Evolutionary conservation across 108 stramenopile species (phyloP).

Genomic region (Pseudonitzschia pungens): DNA sequence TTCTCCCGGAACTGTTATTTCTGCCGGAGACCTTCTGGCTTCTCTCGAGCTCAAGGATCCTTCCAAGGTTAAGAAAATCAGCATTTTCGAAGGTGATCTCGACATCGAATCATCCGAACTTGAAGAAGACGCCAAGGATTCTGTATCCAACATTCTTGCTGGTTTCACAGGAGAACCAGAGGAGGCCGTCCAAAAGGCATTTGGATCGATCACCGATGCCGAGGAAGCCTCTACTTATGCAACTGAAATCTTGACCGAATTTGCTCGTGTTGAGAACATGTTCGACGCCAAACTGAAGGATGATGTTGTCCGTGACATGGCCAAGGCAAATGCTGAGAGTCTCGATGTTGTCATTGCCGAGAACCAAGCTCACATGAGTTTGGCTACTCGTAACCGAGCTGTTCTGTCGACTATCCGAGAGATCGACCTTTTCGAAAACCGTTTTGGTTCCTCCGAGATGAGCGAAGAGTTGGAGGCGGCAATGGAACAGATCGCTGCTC

Average conservation of each 20-base stretch:
- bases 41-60: slow-evolving; percentile 92
- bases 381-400: slow-evolving; percentile 49
- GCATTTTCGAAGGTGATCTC: slow-evolving; percentile 73
- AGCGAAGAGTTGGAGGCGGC: slow-evolving; percentile 57
- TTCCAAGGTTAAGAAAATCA: slow-evolving; percentile 94
- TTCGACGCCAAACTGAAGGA: slow-evolving; percentile 83
- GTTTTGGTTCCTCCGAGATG: slow-evolving; percentile 57
- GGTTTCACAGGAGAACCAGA: slow-evolving; percentile 73
- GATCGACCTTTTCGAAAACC: slow-evolving; percentile 69
- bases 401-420: slow-evolving; percentile 78
- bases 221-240: slow-evolving; percentile 62
- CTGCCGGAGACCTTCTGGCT: slow-evolving; percentile 95
- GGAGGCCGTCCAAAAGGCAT: slow-evolving; percentile 45
- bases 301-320: slow-evolving; percentile 85
- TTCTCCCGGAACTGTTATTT: slow-evolving; percentile 93
- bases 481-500: slow-evolving; percentile 51
- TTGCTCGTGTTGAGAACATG: slow-evolving; percentile 81
- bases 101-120: slow-evolving; percentile 54
- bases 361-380: slow-evolving; percentile 77
- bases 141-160: slow-evolving; percentile 68
- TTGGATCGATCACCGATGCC: slow-evolving; percentile 48
- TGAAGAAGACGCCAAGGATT: slow-evolving; percentile 38
- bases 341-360: slow-evolving; percentile 81
- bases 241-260: slow-evolving; percentile 68
- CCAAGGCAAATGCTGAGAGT: slow-evolving; percentile 79